Evolutionary conservation across 768 basidiomycete species (phyloP), one percentile per base, ranked within the genome.

Genomic region (Dendrothele bispora): DNA sequence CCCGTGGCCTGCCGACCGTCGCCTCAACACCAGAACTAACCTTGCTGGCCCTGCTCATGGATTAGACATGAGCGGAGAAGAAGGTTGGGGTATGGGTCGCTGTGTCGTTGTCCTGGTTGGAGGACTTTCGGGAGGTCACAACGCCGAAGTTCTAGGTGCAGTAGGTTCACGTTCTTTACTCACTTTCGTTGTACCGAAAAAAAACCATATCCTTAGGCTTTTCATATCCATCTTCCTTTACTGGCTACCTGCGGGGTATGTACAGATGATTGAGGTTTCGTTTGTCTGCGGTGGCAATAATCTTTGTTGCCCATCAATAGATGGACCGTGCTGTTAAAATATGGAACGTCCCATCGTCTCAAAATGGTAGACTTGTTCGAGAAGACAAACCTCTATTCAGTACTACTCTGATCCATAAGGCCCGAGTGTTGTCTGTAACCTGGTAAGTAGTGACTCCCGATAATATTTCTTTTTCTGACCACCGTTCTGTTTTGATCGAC

Each of bases 331-430:
- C 73, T 3, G 78, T 89, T 27, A 90, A 90, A 63, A 87, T 91
- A 5, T 91, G 89, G 89, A 68, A 73, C 38, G 63, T 85, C 17
- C 74, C 78, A 21, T 64, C 61, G 2, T 67, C 63, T 27, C 60
- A 68, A 17, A 44, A 52, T 3, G 70, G n/a, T 51, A 61, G 41
- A 26, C 32, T 29, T 4, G 66, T 70, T 39, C 73, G 86, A 27
- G 83, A 85, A 60, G 88, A 91, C 50, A 90, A 89, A 51, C 88
- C 89, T 0, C 60, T 91, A 3, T 90, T 89, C 58, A 85, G 82
- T 54, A 86, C 79, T 34, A 72, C 77, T 22, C 67, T 72, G 25
- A 71, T 91, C 11, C 88, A 90, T 55, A 80, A 78, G 54, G 79
- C 84, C 14, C 72, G 82, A 7, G 76, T 88, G 2, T 60, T 83